Base-by-base conservation (phyloP, 768 basidiomycete species). In the Mycena venus region DNA sequence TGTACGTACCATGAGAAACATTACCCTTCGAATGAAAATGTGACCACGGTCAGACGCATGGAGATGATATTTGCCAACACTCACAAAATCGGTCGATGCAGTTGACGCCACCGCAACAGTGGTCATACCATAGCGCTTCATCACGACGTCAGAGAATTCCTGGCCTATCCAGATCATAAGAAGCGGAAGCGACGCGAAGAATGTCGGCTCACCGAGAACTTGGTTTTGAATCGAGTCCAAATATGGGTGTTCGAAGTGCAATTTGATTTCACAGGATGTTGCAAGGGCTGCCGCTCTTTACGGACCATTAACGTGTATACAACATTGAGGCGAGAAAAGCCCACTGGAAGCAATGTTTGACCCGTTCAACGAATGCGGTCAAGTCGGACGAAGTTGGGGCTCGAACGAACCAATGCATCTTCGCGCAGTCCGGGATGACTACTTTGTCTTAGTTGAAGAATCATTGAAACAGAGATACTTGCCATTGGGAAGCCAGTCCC, bases 391-490 rank as follows among this genome's bases (percentile, higher is more conserved):
- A 87, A 14, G 89, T 91, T 17, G 93, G 91, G 31, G 95, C 93
- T 23, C 96, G 90, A 21, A 92, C 89, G 32, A 90, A 81, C 90
- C 94, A 97, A 3, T 83, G 84, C 90, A 96, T 91, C 76, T 88
- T 90, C 34, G 95, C 88, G 76, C 95, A 93, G 80, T 96, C 95
- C 1, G 96, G 96, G 68, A 95, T 95, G 42, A 96, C 95, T 96
- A 40, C 42, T 25, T 44, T 58, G 44, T 56, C 27, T 59, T 55
- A 58, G 49, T 36, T 17, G 23, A 68, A 56, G 32, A 66, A 34
- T 15, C 15, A 17, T 36, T 51, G 58, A 55, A 66, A 38, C 31
- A 64, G 38, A 67, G 34, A 68, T 31, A 78, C 87, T 72, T 77
- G 93, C 94, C 91, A 80, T 96, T 96, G 3, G 92, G 84, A 15